Conservation (phyloP, 2,329 filamentous ascomycete species). For the Sporothrix protearum region DNA sequence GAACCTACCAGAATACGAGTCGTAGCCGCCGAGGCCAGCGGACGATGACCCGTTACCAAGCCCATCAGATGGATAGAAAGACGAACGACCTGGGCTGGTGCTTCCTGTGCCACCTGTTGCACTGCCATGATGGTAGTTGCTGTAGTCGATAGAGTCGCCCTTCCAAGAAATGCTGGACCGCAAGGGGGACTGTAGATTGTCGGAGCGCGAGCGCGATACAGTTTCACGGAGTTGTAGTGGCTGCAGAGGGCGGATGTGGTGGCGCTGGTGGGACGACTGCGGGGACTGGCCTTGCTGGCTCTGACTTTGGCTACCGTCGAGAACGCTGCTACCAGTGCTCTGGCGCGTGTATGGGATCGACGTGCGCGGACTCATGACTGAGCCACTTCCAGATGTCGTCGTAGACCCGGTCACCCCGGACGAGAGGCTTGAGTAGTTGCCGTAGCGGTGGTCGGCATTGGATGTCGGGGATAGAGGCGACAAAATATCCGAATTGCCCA, state of each 20-base stretch:
- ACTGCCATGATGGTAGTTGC: constrained; percentile 43
- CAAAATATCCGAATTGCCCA: constrained; percentile 53
- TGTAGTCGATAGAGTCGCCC: constrained; percentile 54
- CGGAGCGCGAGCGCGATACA: constrained; percentile 54
- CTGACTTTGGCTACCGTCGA: constrained; percentile 29
- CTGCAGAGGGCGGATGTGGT: constrained; percentile 51
- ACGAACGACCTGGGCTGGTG: constrained; percentile 37
- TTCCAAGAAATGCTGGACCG: constrained; percentile 62
- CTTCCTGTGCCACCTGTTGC: not conserved
- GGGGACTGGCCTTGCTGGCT: not conserved
- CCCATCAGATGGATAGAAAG: constrained; percentile 50
- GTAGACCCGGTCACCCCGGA: constrained; percentile 37
- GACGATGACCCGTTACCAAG: constrained; percentile 40
- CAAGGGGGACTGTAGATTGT: constrained; percentile 57
- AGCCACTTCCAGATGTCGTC: constrained; percentile 30
- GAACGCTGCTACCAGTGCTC: constrained; percentile 43
- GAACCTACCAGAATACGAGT: constrained; percentile 52
- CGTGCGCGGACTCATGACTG: constrained; percentile 38
- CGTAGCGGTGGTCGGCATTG: constrained; percentile 48
- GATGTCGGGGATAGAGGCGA: constrained; percentile 56
- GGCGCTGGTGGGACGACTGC: constrained; percentile 34
- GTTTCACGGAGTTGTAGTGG: constrained; percentile 58
- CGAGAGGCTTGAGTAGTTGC: constrained; percentile 39
- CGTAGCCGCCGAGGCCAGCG: constrained; percentile 45
- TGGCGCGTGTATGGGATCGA: constrained; percentile 54